Evolutionary conservation across 768 basidiomycete species (phyloP).

Genomic region (Suillus placidus): DNA sequence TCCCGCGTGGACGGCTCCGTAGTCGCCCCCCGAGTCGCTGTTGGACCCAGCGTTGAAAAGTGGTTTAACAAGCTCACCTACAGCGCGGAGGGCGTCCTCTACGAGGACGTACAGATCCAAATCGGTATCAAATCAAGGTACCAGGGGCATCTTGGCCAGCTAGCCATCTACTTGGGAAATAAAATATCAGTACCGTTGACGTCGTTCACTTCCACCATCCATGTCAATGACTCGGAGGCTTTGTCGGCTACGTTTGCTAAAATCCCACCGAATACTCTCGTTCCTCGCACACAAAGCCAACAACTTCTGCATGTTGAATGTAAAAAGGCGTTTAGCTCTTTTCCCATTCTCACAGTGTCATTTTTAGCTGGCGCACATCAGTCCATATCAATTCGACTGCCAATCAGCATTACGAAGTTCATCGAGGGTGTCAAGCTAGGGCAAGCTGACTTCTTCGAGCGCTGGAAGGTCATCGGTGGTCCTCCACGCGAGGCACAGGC

Average conservation of each 20-base stretch:
- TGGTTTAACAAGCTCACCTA: conserved; percentile 89
- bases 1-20: conserved; percentile 29
- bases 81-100: conserved; percentile 84
- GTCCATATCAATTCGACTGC: conserved; percentile 79
- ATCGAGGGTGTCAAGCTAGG: conserved; percentile 90
- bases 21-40: conserved; percentile 58
- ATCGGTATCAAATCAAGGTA: conserved; percentile 96
- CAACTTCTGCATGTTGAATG: conserved; percentile 95
- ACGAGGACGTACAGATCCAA: conserved; percentile 94
- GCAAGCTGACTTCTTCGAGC: conserved; percentile 89
- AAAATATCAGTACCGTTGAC: conserved; percentile 89
- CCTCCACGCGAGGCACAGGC: conserved; percentile 89
- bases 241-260: conserved; percentile 86
- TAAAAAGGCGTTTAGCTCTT: conserved; percentile 76
- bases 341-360: conserved; percentile 83
- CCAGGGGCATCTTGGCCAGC: conserved; percentile 90
- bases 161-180: conserved; percentile 96
- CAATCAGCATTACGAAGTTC: conserved; percentile 89
- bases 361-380: conserved; percentile 94
- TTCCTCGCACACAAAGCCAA: conserved; percentile 85
- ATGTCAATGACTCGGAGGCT: conserved; percentile 72
- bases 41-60: conserved; percentile 76
- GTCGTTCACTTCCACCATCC: conserved; percentile 84
- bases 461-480: conserved; percentile 98
- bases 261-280: conserved; percentile 82